Evolutionary conservation across 1,284 basidiomycete species (phyloP).

Genomic region (Tilletia caries): DNA sequence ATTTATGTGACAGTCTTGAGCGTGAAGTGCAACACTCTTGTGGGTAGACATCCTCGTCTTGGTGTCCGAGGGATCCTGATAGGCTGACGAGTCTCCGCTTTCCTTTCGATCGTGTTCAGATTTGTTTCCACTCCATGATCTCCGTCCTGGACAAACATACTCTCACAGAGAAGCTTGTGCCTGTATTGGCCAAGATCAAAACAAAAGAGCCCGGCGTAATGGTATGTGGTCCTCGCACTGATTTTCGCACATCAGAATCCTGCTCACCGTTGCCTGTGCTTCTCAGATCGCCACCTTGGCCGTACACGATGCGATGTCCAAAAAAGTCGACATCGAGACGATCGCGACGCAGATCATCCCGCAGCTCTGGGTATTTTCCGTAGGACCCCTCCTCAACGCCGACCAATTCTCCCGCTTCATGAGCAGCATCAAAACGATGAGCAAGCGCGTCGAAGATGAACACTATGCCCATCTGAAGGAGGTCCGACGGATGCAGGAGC

Average conservation of each 20-base stretch:
- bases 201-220: slow-evolving; percentile 66
- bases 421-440: slow-evolving; percentile 57
- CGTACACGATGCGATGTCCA: slow-evolving; percentile 94
- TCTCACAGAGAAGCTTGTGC: slow-evolving; percentile 90
- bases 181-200: slow-evolving; percentile 85
- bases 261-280: background rate
- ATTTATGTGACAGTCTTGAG: slow-evolving; percentile 44
- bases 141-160: slow-evolving; percentile 84
- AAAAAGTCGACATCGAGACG: slow-evolving; percentile 89
- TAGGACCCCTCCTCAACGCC: slow-evolving; percentile 66
- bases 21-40: slow-evolving; percentile 78
- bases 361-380: slow-evolving; percentile 47
- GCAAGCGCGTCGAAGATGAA: slow-evolving; percentile 77
- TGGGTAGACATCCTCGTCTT: background rate
- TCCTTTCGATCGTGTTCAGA: slow-evolving; percentile 21
- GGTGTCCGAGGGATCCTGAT: background rate
- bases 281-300: slow-evolving; percentile 68
- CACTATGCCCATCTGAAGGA: slow-evolving; percentile 51
- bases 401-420: slow-evolving; percentile 71
- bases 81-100: background rate
- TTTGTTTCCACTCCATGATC: slow-evolving; percentile 86
- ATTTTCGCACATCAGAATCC: background rate
- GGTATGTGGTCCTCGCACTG: slow-evolving; percentile 23
- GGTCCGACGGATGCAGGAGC: slow-evolving; percentile 39
- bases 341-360: slow-evolving; percentile 67